Conservation (phyloP, 768 basidiomycete genomes). For the Leccinum disarticulatum region DNA sequence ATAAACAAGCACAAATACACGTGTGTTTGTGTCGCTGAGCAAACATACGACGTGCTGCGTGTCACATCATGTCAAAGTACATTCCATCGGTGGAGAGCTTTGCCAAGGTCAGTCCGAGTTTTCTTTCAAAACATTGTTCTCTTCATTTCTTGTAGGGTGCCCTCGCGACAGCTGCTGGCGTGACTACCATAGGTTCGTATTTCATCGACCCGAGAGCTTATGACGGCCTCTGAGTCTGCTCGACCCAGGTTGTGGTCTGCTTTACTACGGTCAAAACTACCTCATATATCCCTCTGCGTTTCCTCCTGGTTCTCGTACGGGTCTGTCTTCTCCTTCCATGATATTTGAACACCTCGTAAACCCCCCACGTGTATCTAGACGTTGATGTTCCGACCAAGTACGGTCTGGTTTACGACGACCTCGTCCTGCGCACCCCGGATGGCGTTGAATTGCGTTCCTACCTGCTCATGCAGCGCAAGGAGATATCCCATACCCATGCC, state of each 20-base stretch:
- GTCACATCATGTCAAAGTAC: conserved; percentile 35
- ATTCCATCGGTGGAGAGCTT: conserved; percentile 45
- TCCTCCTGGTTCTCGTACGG: conserved; percentile 75
- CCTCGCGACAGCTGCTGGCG: conserved; percentile 53
- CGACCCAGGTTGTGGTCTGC: conserved; percentile 60
- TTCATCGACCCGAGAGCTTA: neutral
- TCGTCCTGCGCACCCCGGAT: conserved; percentile 73
- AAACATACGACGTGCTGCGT: neutral
- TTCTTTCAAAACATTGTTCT: neutral
- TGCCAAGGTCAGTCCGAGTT: conserved; percentile 37
- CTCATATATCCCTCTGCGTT: conserved; percentile 89
- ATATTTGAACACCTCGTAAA: neutral
- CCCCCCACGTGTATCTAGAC: conserved; percentile 40
- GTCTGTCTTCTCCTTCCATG: conserved; percentile 39
- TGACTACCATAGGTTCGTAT: conserved; percentile 53
- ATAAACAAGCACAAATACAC: conserved; percentile 15
- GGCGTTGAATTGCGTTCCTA: conserved; percentile 72
- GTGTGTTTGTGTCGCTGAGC: neutral
- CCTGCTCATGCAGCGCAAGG: conserved; percentile 63
- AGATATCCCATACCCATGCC: conserved; percentile 39
- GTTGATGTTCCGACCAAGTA: conserved; percentile 71
- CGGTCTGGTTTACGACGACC: conserved; percentile 71
- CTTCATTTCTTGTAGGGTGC: conserved; percentile 40
- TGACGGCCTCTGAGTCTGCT: neutral
- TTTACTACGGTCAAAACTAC: conserved; percentile 85